phyloP scores from a whole-genome alignment of 1,284 basidiomycete genomes.

The Leccinum huronense region DNA sequence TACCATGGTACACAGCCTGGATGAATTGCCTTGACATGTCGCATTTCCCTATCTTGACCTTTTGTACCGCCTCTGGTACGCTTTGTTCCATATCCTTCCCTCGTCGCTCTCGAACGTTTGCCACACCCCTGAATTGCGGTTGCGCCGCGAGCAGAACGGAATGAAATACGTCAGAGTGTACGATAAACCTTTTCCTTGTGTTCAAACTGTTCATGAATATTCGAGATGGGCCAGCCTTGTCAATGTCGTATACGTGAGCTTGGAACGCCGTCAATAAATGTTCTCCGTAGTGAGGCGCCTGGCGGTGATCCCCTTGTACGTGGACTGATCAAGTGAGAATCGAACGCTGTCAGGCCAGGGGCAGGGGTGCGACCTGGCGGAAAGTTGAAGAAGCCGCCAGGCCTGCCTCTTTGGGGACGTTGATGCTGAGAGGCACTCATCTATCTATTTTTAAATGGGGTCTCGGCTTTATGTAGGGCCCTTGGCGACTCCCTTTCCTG shows the following conservation, averaged over 20 bases:
- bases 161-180: background rate
- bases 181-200: background rate
- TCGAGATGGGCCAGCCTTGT: background rate
- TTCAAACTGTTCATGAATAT: background rate
- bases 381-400: background rate
- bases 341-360: background rate
- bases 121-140: background rate
- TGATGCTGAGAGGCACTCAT: background rate
- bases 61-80: conserved; percentile 3
- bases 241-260: background rate
- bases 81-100: background rate
- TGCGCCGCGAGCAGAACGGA: background rate
- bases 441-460: background rate
- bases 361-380: background rate
- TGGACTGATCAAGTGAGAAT: conserved; percentile 4
- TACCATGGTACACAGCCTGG: conserved; percentile 4
- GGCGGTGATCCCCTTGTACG: background rate
- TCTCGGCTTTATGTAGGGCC: background rate
- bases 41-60: conserved; percentile 2
- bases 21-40: background rate
- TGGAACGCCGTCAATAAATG: background rate
- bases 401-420: conserved; percentile 1
- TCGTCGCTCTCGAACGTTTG: background rate
- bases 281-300: background rate
- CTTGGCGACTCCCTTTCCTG: background rate